phyloP scores from a whole-genome alignment of 2,329 filamentous ascomycete species.

The Sporothrix phasma region DNA sequence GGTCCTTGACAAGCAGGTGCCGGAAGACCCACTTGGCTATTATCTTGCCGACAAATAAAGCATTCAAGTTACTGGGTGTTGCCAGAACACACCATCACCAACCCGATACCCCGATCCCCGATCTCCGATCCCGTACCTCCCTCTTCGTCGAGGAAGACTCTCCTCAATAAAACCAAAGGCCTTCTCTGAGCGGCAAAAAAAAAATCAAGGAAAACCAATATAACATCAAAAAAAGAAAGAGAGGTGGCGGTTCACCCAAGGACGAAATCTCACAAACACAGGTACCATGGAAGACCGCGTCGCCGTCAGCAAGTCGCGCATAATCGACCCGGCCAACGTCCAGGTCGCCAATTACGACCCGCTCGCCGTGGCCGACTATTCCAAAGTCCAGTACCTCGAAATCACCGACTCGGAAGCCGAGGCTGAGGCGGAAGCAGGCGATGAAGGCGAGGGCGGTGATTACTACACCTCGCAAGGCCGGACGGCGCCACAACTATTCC shows the following conservation, averaged over 20 bases:
- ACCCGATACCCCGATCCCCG: neutral
- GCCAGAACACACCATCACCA: neutral
- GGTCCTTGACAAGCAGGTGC: constrained; percentile 10
- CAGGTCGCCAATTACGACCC: constrained; percentile 35
- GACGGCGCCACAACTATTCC: neutral
- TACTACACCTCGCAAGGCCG: neutral
- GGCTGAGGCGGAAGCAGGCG: constrained; percentile 21
- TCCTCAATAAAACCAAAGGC: neutral
- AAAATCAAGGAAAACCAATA: constrained; percentile 22
- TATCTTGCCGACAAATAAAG: neutral
- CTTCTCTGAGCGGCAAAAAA: neutral
- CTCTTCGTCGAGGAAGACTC: neutral
- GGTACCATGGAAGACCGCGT: constrained; percentile 31
- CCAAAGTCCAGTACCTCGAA: constrained; percentile 33
- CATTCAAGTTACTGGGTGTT: neutral
- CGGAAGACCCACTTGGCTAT: constrained; percentile 9
- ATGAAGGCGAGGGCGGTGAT: neutral
- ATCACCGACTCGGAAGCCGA: constrained; percentile 33
- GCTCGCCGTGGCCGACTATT: constrained; percentile 32
- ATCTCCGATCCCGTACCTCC: neutral
- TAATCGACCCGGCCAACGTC: constrained; percentile 31
- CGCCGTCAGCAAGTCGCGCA: constrained; percentile 32
- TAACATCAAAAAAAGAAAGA: constrained; percentile 23
- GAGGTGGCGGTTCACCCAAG: neutral
- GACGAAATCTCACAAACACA: neutral